These are phyloP conservation scores for Oryza meyeriana DNA, from an alignment of 176 grass and related monocot species.

Conservation along the genomic window DNA sequence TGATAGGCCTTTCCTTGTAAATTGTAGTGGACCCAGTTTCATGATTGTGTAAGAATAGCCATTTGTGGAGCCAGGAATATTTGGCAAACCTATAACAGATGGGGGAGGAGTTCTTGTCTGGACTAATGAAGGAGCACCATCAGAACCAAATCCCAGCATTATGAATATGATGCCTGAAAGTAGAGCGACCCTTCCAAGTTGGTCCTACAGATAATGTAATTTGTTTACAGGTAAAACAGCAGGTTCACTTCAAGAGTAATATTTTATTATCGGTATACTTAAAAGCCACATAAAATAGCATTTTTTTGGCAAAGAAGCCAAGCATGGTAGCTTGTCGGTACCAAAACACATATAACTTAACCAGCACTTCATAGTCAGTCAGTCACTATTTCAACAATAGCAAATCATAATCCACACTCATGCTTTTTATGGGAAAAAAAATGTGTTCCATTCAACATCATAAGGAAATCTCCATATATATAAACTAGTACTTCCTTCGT, in stretches of 20 bases:
- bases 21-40: constrained; percentile 82
- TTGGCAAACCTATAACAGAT: constrained; percentile 64
- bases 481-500: too few relatives aligned
- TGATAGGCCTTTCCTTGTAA: constrained; percentile 93
- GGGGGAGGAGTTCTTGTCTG: constrained; percentile 88
- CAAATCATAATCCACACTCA: constrained; percentile 26
- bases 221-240: constrained; percentile 36
- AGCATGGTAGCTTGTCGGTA: not conserved
- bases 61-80: constrained; percentile 62
- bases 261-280: not conserved
- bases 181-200: constrained; percentile 90
- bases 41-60: constrained; percentile 90
- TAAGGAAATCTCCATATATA: not conserved
- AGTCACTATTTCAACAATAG: not conserved
- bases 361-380: not conserved
- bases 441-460: not conserved
- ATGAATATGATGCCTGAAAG: constrained; percentile 95
- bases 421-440: not conserved
- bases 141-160: constrained; percentile 92
- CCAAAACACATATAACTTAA: not conserved
- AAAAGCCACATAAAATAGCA: not conserved
- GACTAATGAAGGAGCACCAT: constrained; percentile 61
- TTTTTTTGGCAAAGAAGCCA: not conserved
- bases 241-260: constrained; percentile 8
- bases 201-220: constrained; percentile 62